Base-by-base conservation (phyloP, 305 asterid genomes). In the Solanum hybrid region DNA sequence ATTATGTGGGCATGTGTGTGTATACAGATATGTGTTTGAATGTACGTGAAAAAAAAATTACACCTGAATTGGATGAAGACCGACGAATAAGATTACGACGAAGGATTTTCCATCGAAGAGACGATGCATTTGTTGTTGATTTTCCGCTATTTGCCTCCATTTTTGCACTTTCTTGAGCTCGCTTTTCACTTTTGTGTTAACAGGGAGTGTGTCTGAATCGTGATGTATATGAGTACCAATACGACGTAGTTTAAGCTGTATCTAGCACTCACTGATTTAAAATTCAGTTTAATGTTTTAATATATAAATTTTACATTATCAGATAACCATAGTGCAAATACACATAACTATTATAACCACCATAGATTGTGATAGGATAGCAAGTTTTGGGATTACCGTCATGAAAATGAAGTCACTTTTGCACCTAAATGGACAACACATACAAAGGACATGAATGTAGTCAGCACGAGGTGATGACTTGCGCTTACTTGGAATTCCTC, bases 81-180 rank as follows among this genome's bases (percentile, higher is more conserved):
- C 93, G 92, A 89, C 92, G 93, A 90, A 91, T 94, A 90, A 97
- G 94, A 82, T 98, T 96, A 38, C 95, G 97, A 61, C 98, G 96
- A 90, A 96, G 96, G 78, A 97, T 95, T 89, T 92, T 90, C 99
- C 99, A 97, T 39, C 98, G 94, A 91, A 95, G 91, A 70, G 97
- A 91, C 37, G 98, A 92, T 17, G 94, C 91, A 68, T 45, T 93
- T 65, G 94, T 93, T 68, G 90, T 84, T 86, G 91, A 37, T 39
- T 37, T 91, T 34, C 91, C 38, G 85, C 38, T 80, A 86, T 76
- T 91, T 29, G 90, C 39, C 87, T 92, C 92, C 95, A 92, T 92
- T 39, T 36, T 79, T 36, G 22, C 57, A 79, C 86, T 79, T 70
- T 22, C 57, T 34, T 22, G 5, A 36, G 41, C 51, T 34, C 15